Evolutionary conservation across 2,329 filamentous ascomycete species (phyloP).

Genomic region (Cladorrhinum sp.): DNA sequence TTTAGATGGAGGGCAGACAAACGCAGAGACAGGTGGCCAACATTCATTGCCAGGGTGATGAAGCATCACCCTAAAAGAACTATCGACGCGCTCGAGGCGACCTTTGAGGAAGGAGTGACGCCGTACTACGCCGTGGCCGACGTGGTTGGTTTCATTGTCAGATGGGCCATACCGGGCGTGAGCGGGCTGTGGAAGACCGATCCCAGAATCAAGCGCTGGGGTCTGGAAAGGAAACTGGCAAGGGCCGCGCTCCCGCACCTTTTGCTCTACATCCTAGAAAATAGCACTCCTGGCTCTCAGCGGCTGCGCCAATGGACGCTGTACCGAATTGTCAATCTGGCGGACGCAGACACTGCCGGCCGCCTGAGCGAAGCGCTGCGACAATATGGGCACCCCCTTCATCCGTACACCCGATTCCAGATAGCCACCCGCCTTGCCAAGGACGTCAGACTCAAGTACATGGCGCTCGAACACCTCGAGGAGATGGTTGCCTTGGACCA

Average conservation of each 20-base stretch:
- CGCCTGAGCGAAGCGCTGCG: slow-evolving; percentile 38
- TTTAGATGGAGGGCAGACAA: background rate
- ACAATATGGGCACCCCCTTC: slow-evolving; percentile 32
- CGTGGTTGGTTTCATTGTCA: slow-evolving; percentile 18
- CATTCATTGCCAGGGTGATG: slow-evolving; percentile 19
- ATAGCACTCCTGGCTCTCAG: slow-evolving; percentile 19
- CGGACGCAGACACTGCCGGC: slow-evolving; percentile 24
- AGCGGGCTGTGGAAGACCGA: background rate
- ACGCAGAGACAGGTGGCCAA: slow-evolving; percentile 15
- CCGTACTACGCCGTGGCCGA: slow-evolving; percentile 25
- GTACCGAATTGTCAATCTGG: slow-evolving; percentile 17
- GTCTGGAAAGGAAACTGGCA: background rate
- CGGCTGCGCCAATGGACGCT: slow-evolving; percentile 40
- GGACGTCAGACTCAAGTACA: slow-evolving; percentile 37
- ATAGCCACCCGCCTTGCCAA: slow-evolving; percentile 47
- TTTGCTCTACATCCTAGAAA: slow-evolving; percentile 19
- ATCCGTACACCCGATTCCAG: slow-evolving; percentile 45
- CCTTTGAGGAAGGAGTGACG: slow-evolving; percentile 13
- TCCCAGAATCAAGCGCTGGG: background rate
- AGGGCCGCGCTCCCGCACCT: slow-evolving; percentile 12
- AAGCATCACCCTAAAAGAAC: slow-evolving; percentile 18
- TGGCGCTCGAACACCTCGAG: slow-evolving; percentile 45
- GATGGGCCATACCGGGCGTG: background rate
- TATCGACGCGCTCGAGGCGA: slow-evolving; percentile 23
- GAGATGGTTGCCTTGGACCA: slow-evolving; percentile 33